Evolutionary conservation across 2,329 filamentous ascomycete species (phyloP).

Genomic region (Dactylonectria macrodidyma): DNA sequence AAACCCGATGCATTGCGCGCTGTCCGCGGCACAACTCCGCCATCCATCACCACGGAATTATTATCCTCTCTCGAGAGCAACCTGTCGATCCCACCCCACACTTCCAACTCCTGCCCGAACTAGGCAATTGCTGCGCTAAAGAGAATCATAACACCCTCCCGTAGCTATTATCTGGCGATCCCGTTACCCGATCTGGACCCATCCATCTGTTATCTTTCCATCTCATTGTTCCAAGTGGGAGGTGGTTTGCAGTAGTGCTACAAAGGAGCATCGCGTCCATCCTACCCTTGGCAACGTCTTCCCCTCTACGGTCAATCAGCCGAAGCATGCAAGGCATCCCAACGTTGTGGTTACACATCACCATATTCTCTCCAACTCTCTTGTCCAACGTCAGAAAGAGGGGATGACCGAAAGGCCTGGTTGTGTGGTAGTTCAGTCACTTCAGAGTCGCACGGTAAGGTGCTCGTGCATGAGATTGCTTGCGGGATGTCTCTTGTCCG

Average conservation of each 20-base stretch:
- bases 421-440: slow-evolving; percentile 33
- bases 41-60: background rate
- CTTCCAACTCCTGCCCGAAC: background rate
- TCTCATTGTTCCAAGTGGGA: slow-evolving; percentile 1
- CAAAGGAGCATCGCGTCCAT: slow-evolving; percentile 3
- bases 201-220: slow-evolving; percentile 5
- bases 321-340: slow-evolving; percentile 42
- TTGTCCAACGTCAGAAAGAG: slow-evolving; percentile 34
- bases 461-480: slow-evolving; percentile 33
- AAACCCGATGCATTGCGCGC: background rate
- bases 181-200: background rate
- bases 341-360: slow-evolving; percentile 34
- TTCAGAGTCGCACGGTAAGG: slow-evolving; percentile 31
- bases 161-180: background rate
- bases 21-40: background rate
- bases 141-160: background rate
- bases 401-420: slow-evolving; percentile 22
- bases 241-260: slow-evolving; percentile 5
- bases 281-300: slow-evolving; percentile 33
- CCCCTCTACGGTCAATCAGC: slow-evolving; percentile 42
- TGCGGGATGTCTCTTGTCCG: slow-evolving; percentile 18
- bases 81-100: background rate
- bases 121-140: background rate
- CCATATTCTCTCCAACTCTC: slow-evolving; percentile 32
- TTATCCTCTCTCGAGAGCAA: background rate